Conservation (phyloP, 805 yeast genomes). For the Hanseniaspora vineae region DNA sequence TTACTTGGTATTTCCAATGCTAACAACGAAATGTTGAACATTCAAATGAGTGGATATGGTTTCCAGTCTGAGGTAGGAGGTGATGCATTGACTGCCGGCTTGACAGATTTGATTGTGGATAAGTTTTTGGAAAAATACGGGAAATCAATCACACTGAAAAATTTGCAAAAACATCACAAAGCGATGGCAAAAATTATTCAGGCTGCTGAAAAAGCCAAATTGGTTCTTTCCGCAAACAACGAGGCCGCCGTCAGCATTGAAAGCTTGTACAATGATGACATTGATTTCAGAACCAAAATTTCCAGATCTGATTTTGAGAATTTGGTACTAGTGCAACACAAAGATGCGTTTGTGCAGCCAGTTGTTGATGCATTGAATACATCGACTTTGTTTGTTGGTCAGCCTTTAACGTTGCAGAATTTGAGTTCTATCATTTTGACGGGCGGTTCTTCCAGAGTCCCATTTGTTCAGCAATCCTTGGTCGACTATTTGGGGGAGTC, state of each 20-base stretch:
- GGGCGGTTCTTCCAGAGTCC: conserved; percentile 90
- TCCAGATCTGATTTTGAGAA: conserved; percentile 71
- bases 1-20: conserved; percentile 42
- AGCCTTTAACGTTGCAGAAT: conserved; percentile 18
- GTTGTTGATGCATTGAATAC: conserved; percentile 40
- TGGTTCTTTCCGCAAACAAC: conserved; percentile 72
- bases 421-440: conserved; percentile 59
- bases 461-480: conserved; percentile 62
- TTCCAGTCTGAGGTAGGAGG: conserved; percentile 66
- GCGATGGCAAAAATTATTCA: conserved; percentile 59
- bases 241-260: conserved; percentile 75
- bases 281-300: conserved; percentile 57
- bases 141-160: conserved; percentile 9
- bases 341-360: conserved; percentile 29
- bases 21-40: conserved; percentile 27
- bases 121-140: conserved; percentile 32
- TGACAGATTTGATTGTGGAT: conserved; percentile 47
- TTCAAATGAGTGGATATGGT: conserved; percentile 65
- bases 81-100: conserved; percentile 48
- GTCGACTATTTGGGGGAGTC: conserved; percentile 37
- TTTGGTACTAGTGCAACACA: conserved; percentile 1
- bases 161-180: conserved; percentile 36
- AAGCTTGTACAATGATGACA: conserved; percentile 47
- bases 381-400: conserved; percentile 28
- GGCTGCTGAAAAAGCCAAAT: conserved; percentile 81